A percentile compares a stretch with the other conserved stretches of the same genome.
Evolutionary conservation across 352 stramenopile species (phyloP).

Genomic region (Thalassiosira hispida): DNA sequence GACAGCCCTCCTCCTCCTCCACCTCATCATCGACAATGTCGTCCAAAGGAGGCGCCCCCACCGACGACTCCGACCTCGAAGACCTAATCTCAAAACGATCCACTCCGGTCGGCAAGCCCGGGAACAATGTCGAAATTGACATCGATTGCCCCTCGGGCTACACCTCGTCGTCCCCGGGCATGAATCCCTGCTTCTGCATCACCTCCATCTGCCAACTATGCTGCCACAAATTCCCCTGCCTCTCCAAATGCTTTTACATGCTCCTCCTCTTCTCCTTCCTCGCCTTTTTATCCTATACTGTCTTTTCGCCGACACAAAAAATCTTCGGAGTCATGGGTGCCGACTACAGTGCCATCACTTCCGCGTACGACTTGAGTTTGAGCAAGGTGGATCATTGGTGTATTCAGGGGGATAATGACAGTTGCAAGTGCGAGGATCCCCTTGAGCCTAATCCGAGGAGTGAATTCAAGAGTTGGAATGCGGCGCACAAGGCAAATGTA

Average conservation of each 20-base stretch:
- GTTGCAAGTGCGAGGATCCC: constrained; percentile 76
- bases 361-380: constrained; percentile 62
- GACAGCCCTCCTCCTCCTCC: too few relatives aligned
- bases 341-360: constrained; percentile 66
- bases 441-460: constrained; percentile 42
- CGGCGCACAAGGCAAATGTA: constrained; percentile 63
- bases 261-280: constrained; percentile 31
- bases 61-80: constrained; percentile 60
- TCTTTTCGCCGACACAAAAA: constrained; percentile 58
- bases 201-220: constrained; percentile 21
- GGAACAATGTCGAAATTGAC: neutral
- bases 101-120: neutral
- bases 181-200: constrained; percentile 7
- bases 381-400: constrained; percentile 76
- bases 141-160: neutral
- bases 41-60: constrained; percentile 3
- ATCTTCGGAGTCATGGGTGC: constrained; percentile 58
- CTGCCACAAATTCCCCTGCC: constrained; percentile 42
- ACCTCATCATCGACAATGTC: too few relatives aligned
- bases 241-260: constrained; percentile 41
- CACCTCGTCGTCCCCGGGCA: too few relatives aligned
- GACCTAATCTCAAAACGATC: constrained; percentile 43
- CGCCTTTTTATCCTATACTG: constrained; percentile 2
- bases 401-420: constrained; percentile 69
- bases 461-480: constrained; percentile 63